A percentile compares a stretch with the other conserved stretches of the same genome.
These are phyloP conservation scores for Verticillium longisporum DNA, from an alignment of 2,329 filamentous ascomycete genomes.

Conservation along the genomic window DNA sequence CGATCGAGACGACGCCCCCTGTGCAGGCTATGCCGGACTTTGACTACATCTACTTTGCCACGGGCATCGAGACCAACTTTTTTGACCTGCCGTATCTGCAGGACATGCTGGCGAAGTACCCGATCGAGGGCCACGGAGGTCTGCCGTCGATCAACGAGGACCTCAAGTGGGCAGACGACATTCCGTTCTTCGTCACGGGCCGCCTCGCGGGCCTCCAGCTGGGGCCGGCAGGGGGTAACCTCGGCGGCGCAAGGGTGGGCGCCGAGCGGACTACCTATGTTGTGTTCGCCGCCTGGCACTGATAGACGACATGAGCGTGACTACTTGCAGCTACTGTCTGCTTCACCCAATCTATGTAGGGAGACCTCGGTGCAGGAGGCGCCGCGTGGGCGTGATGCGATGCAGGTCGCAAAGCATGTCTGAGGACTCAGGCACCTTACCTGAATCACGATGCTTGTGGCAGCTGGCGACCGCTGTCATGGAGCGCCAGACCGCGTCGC, in stretches of 20 bases:
- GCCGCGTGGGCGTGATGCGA: no score
- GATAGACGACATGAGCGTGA: no score
- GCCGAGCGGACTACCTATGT: conserved; percentile 64
- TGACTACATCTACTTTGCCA: conserved; percentile 71
- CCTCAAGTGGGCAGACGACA: conserved; percentile 65
- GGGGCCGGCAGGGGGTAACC: conserved; percentile 66
- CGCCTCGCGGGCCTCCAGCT: conserved; percentile 60
- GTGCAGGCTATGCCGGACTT: conserved; percentile 46
- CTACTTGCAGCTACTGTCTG: no score
- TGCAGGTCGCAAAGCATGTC: no score
- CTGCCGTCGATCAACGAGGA: conserved; percentile 70
- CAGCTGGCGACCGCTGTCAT: no score
- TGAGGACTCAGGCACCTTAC: no score
- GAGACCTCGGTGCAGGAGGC: no score
- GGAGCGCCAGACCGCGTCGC: no score
- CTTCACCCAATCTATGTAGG: no score
- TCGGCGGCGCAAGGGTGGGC: conserved; percentile 65
- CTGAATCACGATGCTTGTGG: no score
- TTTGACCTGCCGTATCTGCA: conserved; percentile 52
- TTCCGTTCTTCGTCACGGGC: conserved; percentile 68
- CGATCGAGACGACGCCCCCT: conserved; percentile 44
- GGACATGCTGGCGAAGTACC: conserved; percentile 52
- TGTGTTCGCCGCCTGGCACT: no score
- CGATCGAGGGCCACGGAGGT: conserved; percentile 56
- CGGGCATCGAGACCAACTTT: conserved; percentile 62